Base-by-base conservation (phyloP, 2,329 filamentous ascomycete species). In the Trichophyton benhamiae region DNA sequence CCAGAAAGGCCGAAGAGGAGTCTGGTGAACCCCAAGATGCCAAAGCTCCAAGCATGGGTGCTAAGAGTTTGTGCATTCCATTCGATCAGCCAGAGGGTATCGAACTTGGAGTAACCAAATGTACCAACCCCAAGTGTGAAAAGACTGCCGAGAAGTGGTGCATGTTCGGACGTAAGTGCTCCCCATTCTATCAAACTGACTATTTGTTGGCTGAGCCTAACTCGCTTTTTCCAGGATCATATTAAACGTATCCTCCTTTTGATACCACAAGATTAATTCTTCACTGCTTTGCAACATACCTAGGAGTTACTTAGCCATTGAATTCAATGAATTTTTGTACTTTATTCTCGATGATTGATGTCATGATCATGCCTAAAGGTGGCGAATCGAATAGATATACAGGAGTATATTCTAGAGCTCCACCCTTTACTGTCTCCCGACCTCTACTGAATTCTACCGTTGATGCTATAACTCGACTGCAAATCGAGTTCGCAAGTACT, bases 81-180 rank as follows among this genome's bases (percentile, higher is more conserved):
- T 92, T 91, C 67, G 87, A 94, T 65, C 90, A 96, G 83, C 91
- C 91, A 44, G 84, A 87, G 69, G 88, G 87, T 25, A 79, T 95
- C 65, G 82, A 87, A 65, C 79, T 84, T 66, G 91, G 89, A 58
- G 87, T 89, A 77, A 96, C 90, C 62, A 91, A 94, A 77, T 99
- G 94, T 73, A 80, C 92, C 68, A 96, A 89, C 80, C 92, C 92
- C 48, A 87, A 92, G 70, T 97, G 92, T 77, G 79, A 80, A 64
- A 80, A 79, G 65, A 77, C 84, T 58, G 92, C 92, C 17, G 84
- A 92, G 80, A 83, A 87, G 70, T 97, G 89, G 87, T 88, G 89
- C 75, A 87, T 96, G 86, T 97, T 96, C 76, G 92, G 92, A 70
- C 63, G 64, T 66, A 62, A 63, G 64, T 65, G 30, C 41, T n/a